Evolutionary conservation across 805 yeast species (phyloP), one percentile per base, ranked within the genome.

Genomic region (Scheffersomyces ergatensis): DNA sequence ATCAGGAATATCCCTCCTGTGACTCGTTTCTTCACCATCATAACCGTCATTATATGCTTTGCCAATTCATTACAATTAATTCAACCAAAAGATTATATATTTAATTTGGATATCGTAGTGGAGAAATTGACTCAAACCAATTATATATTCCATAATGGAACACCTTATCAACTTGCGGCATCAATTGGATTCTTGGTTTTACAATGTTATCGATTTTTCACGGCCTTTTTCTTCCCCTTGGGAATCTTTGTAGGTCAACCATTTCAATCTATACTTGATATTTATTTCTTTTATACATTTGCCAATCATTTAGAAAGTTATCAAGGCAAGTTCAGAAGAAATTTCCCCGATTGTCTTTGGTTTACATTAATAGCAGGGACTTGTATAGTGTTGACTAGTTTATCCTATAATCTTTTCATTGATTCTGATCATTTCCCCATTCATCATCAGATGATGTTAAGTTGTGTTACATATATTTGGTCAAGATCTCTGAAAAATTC

Each of bases 391-490:
- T 17, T 65, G 2, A 39, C 58, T 5, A 54, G 77, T 5, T 45
- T 62, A 1, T 44, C 44, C 50, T 37, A 63, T 71, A 18, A 53
- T 48, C 15, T 41, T 49, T 20, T 55, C 47, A 39, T 65, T 54
- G 50, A 49, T 32, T 16, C 17, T 15, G 46, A 43, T 36, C 37
- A 47, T 21, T 53, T 57, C 13, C 39, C 48, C 2, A 29, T 29
- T 29, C 59, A 55, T 41, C 73, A 68, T 48, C 53, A 52, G 32
- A 73, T 76, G 41, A 63, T 80, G 48, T 54, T 77, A 29, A 71
- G 79, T 14, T 78, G 83, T 35, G 65, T 81, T 34, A 77, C 83
- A 3, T 79, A 71, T 52, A 72, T 82, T 18, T 82, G 87, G 86
- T 75, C 83, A 20, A 62, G 84, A 32, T 67, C 72, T 15, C 76